Percentiles rank a stretch among this genome's conserved stretches.
Conservation (phyloP, 2,329 filamentous ascomycete species). For the Pseudocercospora cruenta region DNA sequence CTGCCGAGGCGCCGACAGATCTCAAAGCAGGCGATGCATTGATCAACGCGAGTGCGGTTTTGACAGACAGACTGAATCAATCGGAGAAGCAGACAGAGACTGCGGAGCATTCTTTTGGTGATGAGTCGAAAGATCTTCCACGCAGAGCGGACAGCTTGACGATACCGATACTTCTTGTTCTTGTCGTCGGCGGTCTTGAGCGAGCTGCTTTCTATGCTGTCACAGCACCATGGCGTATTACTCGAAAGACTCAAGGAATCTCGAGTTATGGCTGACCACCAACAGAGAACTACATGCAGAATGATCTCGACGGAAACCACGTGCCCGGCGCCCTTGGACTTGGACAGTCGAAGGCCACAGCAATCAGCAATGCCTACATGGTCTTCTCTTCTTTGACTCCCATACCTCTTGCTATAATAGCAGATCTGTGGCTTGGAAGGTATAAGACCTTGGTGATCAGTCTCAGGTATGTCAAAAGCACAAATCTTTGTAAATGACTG, state of each 20-base stretch:
- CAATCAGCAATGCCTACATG: slow-evolving; percentile 18
- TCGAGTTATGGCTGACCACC: background rate
- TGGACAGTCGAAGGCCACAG: slow-evolving; percentile 19
- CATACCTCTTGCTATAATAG: slow-evolving; percentile 11
- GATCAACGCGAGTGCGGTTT: background rate
- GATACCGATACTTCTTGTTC: slow-evolving; percentile 12
- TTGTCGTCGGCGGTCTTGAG: slow-evolving; percentile 17
- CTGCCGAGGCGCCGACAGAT: background rate
- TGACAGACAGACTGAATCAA: background rate
- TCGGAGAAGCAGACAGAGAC: background rate
- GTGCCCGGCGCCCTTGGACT: slow-evolving; percentile 18
- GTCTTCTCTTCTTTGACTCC: slow-evolving; percentile 17
- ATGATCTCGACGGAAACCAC: background rate
- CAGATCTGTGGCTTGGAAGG: slow-evolving; percentile 16
- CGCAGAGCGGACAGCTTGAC: slow-evolving; percentile 44
- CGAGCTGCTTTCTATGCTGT: slow-evolving; percentile 17
- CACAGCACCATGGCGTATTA: slow-evolving; percentile 20
- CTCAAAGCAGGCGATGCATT: background rate
- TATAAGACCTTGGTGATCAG: slow-evolving; percentile 13
- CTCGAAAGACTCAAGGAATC: background rate
- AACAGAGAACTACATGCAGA: slow-evolving; percentile 23
- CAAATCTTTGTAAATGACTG: background rate
- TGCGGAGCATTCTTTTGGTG: background rate
- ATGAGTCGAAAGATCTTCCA: slow-evolving; percentile 42
- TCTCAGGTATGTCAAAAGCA: slow-evolving; percentile 1